Evolutionary conservation across 2,329 filamentous ascomycete species (phyloP), one percentile per base, ranked within the genome.

Genomic region (Botrytis squamosa): DNA sequence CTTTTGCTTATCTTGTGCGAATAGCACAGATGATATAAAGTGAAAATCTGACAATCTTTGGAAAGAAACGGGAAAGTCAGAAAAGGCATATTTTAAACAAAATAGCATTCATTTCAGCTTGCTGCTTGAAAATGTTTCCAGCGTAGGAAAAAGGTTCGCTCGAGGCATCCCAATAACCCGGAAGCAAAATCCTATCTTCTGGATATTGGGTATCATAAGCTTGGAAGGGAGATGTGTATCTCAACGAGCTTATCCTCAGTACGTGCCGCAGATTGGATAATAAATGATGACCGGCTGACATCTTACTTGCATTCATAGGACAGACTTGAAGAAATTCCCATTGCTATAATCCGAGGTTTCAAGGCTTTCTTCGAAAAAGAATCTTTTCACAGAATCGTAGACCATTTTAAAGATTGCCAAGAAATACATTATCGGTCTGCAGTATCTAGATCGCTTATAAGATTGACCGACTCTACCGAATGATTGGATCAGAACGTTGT

Each of bases 1-100:
- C 10, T 52, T 52, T 16, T 52, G 12, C 49, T n/a, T 14, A n/a
- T n/a, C 12, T n/a, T 7, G 1, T 52, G 49, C 16, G 25, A 52
- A n/a, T n/a, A 52, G 49, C 5, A n/a, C 2, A 16, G 12, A 3
- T n/a, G 5, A n/a, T 16, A 16, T 7, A n/a, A 3, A 3, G 4
- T 25, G 49, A 52, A 5, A n/a, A 7, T 7, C 0, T 52, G 0
- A n/a, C 25, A 5, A n/a, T n/a, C 4, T 16, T 16, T 14, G 25
- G 25, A 16, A n/a, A 5, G 9, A 16, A 52, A 7, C 25, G 5
- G 49, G 10, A n/a, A 52, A 52, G 49, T 3, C 49, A 52, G 25
- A 52, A 16, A 52, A n/a, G 10, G 1, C 4, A 52, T 14, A 25
- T n/a, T 6, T 5, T n/a, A n/a, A n/a, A 14, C 25, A 52, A 49